Evolutionary conservation across 1,139 yeast genomes (phyloP).

Genomic region (Pichia sp.): DNA sequence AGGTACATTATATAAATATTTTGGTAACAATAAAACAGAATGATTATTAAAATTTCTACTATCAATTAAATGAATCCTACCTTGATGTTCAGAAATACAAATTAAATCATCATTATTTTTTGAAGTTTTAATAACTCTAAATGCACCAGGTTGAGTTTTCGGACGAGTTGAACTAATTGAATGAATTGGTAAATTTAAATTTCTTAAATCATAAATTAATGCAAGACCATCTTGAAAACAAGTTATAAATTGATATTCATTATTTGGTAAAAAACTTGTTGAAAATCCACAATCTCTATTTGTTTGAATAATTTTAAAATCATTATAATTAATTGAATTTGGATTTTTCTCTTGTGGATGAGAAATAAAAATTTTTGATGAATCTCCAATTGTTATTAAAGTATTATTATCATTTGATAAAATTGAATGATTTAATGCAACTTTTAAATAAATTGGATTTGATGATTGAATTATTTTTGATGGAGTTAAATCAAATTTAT

Average conservation of each 20-base stretch:
- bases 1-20: constrained; percentile 17
- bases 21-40: constrained; percentile 62
- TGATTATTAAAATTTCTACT: constrained; percentile 66
- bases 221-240: constrained; percentile 85
- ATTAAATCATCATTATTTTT: constrained; percentile 69
- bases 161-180: constrained; percentile 55
- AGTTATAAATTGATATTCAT: constrained; percentile 58
- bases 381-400: constrained; percentile 55
- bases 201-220: constrained; percentile 68
- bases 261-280: constrained; percentile 69
- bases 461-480: constrained; percentile 35
- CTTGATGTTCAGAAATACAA: constrained; percentile 76
- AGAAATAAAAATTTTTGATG: constrained; percentile 43
- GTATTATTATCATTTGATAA: constrained; percentile 52
- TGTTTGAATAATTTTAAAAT: constrained; percentile 40
- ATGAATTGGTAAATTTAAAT: constrained; percentile 44
- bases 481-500: constrained; percentile 51
- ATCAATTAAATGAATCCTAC: constrained; percentile 79
- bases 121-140: constrained; percentile 65
- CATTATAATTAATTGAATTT: constrained; percentile 11
- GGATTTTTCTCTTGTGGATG: constrained; percentile 36
- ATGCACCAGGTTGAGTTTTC: constrained; percentile 42
- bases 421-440: constrained; percentile 55
- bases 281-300: constrained; percentile 79
- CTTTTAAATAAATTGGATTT: constrained; percentile 33